These are phyloP conservation scores for Wallacemonas rigidus DNA, from an alignment of 208 protist species.

Conservation along the genomic window DNA sequence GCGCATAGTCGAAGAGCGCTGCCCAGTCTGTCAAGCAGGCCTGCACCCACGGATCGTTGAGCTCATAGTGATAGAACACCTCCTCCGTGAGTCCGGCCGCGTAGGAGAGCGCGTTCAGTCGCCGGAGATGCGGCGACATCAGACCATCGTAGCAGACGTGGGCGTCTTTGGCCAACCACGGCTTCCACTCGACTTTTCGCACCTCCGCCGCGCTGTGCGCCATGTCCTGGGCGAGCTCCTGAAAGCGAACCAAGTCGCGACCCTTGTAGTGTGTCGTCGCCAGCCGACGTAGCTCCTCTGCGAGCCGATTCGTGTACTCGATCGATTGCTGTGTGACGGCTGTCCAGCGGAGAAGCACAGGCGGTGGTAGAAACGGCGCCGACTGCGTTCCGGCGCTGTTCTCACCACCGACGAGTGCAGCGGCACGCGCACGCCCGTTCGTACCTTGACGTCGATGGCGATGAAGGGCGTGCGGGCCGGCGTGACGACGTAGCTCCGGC, in stretches of 20 bases:
- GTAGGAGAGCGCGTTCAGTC: conserved; percentile 59
- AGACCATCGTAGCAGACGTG: conserved; percentile 28
- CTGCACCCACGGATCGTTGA: conserved; percentile 87
- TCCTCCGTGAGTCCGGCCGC: conserved; percentile 53
- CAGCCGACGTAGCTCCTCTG: conserved; percentile 62
- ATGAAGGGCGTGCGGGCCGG: conserved; percentile 11
- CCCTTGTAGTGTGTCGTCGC: conserved; percentile 26
- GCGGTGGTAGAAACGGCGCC: conserved; percentile 33
- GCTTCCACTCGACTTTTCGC: conserved; percentile 19
- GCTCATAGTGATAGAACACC: conserved; percentile 77
- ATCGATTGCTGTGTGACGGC: conserved; percentile 42
- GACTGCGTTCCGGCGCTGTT: too few species aligned
- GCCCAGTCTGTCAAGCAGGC: conserved; percentile 44
- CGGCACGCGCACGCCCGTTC: too few species aligned
- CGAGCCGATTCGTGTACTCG: conserved; percentile 53
- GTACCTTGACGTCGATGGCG: not conserved
- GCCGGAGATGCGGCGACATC: conserved; percentile 55
- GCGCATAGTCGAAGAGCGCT: conserved; percentile 42
- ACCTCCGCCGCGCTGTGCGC: conserved; percentile 22
- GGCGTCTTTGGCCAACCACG: conserved; percentile 19
- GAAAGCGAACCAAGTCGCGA: conserved; percentile 58
- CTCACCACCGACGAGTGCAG: too few species aligned
- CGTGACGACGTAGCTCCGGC: conserved; percentile 47
- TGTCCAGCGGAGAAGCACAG: conserved; percentile 59
- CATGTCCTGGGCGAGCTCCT: conserved; percentile 72